These are phyloP conservation scores for Maudiozyma barnettii DNA, from an alignment of 805 yeast genomes.

Conservation along the genomic window DNA sequence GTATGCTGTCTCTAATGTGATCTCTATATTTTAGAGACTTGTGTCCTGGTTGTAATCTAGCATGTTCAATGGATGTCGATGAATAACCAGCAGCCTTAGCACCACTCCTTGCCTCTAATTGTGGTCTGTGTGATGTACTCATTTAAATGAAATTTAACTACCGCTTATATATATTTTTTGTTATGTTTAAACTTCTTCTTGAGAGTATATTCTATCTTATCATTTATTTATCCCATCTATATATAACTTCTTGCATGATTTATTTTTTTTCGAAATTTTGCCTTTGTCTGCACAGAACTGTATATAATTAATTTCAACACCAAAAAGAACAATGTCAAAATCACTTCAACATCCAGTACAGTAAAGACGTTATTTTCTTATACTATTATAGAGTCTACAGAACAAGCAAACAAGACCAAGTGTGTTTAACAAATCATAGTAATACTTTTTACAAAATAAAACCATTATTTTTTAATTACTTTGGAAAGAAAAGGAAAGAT, in stretches of 20 bases:
- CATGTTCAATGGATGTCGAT: constrained; percentile 41
- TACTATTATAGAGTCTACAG: no score
- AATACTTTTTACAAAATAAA: no score
- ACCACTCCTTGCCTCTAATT: constrained; percentile 56
- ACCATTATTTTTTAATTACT: no score
- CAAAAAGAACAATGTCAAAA: no score
- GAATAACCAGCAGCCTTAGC: constrained; percentile 31
- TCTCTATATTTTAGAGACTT: constrained; percentile 36
- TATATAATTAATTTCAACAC: no score
- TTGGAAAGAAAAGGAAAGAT: no score
- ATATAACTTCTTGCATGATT: not conserved
- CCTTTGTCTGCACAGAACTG: not conserved
- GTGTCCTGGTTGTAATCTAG: constrained; percentile 48
- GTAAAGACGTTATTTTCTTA: no score
- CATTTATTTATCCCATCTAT: not conserved
- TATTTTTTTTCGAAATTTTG: not conserved
- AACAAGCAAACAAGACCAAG: no score
- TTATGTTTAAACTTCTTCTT: no score
- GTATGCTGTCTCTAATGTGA: not conserved
- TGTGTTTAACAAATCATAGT: no score
- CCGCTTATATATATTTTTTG: no score
- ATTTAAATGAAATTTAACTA: constrained; percentile 22
- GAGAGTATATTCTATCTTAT: not conserved
- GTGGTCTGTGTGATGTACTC: constrained; percentile 67
- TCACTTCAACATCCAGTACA: no score